Percentiles rank a stretch among this genome's conserved stretches.
Evolutionary conservation across 2,329 filamentous ascomycete species (phyloP).

Genomic region (Hypoxylon sp.): DNA sequence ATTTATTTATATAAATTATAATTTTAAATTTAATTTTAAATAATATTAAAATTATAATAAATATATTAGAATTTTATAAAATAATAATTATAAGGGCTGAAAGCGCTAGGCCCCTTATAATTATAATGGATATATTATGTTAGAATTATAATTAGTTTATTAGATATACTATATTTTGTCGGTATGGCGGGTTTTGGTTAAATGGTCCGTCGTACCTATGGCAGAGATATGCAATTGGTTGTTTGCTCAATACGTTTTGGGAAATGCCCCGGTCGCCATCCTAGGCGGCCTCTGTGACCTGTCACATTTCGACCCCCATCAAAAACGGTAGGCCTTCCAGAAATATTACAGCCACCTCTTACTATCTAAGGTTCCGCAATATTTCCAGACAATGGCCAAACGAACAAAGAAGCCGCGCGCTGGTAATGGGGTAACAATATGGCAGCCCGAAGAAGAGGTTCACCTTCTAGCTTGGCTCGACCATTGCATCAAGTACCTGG

Average conservation of each 20-base stretch:
- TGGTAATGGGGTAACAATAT: not conserved
- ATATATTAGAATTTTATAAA: no score
- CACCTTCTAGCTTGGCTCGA: slow-evolving; percentile 1
- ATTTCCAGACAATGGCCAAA: not conserved
- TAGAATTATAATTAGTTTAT: no score
- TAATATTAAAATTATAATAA: not conserved
- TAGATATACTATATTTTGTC: no score
- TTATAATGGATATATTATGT: no score
- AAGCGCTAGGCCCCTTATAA: no score
- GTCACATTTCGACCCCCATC: not conserved
- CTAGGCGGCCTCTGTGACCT: not conserved
- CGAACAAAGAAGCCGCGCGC: not conserved
- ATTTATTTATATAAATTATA: no score
- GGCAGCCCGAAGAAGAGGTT: not conserved
- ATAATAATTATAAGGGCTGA: no score
- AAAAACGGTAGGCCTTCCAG: not conserved
- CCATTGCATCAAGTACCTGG: not conserved
- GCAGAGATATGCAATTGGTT: not conserved
- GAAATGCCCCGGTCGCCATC: not conserved
- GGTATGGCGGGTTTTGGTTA: no score
- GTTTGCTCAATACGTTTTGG: not conserved
- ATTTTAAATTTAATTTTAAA: no score
- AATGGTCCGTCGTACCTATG: no score
- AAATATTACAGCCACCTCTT: not conserved
- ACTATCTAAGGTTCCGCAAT: no score